A percentile compares a stretch with the other conserved stretches of the same genome.
phyloP scores from a whole-genome alignment of 2,329 filamentous ascomycete species.

The Beauveria australis region DNA sequence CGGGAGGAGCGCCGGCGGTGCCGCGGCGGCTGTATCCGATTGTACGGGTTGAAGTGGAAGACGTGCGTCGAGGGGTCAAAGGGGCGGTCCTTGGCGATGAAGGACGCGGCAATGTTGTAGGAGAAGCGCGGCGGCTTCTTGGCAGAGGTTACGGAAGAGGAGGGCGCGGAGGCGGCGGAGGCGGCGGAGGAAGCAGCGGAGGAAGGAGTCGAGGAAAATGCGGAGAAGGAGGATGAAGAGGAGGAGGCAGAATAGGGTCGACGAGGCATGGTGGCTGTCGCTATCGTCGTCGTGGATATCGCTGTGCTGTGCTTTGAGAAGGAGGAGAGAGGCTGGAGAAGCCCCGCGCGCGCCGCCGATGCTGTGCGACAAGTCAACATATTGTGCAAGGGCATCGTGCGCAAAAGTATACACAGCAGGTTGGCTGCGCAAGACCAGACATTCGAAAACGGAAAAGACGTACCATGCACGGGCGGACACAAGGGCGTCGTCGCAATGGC shows the following conservation, averaged over 20 bases:
- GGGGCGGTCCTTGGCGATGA: slow-evolving; percentile 61
- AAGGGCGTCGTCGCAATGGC: slow-evolving; percentile 9
- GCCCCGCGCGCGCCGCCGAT: not conserved
- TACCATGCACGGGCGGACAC: slow-evolving; percentile 2
- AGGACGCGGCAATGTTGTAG: slow-evolving; percentile 67
- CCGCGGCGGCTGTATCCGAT: slow-evolving; percentile 44
- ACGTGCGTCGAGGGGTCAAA: slow-evolving; percentile 62
- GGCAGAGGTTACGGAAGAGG: slow-evolving; percentile 15
- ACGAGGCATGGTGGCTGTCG: not conserved
- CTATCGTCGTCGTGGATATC: not conserved
- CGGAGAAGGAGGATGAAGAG: slow-evolving; percentile 11
- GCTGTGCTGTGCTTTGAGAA: not conserved
- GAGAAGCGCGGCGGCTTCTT: slow-evolving; percentile 37
- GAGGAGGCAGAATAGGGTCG: not conserved
- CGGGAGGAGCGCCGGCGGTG: slow-evolving; percentile 34
- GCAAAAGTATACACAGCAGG: not conserved
- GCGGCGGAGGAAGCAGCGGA: not conserved
- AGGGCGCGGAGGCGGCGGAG: not conserved
- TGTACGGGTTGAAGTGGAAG: slow-evolving; percentile 63
- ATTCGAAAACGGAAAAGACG: not conserved
- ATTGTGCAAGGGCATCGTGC: not conserved
- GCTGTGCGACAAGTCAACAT: not conserved
- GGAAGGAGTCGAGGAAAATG: slow-evolving; percentile 13
- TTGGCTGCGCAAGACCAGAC: not conserved
- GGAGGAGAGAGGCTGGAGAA: slow-evolving; percentile 1